A percentile compares a stretch with the other conserved stretches of the same genome.
phyloP scores from a whole-genome alignment of 306 rosid genomes.

The Mimosa pudica region DNA sequence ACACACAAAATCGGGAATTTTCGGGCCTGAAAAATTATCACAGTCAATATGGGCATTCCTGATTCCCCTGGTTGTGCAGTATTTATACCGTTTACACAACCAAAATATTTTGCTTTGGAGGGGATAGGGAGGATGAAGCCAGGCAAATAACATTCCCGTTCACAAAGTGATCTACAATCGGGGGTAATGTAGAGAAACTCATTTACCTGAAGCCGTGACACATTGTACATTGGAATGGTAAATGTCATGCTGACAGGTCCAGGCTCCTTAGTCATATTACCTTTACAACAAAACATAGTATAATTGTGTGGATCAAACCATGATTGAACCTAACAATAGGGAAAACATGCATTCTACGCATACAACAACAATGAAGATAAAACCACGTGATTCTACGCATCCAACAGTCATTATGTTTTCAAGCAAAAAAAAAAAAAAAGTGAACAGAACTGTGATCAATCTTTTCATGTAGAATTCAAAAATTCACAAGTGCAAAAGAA shows the following conservation, averaged over 20 bases:
- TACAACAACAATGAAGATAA: neutral
- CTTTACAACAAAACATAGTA: slow-evolving; percentile 46
- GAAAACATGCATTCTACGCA: slow-evolving; percentile 29
- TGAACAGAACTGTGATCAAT: slow-evolving; percentile 7
- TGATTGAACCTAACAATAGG: slow-evolving; percentile 12
- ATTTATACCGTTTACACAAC: slow-evolving; percentile 3
- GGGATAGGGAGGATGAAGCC: neutral
- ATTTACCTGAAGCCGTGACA: slow-evolving; percentile 79
- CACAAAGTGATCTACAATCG: slow-evolving; percentile 19
- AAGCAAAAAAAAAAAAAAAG: neutral
- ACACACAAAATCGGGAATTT: neutral
- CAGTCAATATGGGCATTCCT: slow-evolving; percentile 11
- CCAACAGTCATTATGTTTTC: slow-evolving; percentile 35
- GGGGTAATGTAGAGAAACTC: neutral
- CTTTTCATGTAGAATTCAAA: neutral
- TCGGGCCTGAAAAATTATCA: neutral
- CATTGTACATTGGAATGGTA: slow-evolving; percentile 85
- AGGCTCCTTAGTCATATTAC: slow-evolving; percentile 75
- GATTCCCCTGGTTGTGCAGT: slow-evolving; percentile 10
- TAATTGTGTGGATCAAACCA: slow-evolving; percentile 20
- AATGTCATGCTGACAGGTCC: slow-evolving; percentile 94
- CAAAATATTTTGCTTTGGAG: neutral
- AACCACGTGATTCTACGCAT: slow-evolving; percentile 65
- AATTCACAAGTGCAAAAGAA: slow-evolving; percentile 3
- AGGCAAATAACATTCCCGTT: slow-evolving; percentile 18